Percentiles rank a stretch among this genome's conserved stretches.
phyloP scores from a whole-genome alignment of 805 yeast species.

The Cyberlindnera petersonii region DNA sequence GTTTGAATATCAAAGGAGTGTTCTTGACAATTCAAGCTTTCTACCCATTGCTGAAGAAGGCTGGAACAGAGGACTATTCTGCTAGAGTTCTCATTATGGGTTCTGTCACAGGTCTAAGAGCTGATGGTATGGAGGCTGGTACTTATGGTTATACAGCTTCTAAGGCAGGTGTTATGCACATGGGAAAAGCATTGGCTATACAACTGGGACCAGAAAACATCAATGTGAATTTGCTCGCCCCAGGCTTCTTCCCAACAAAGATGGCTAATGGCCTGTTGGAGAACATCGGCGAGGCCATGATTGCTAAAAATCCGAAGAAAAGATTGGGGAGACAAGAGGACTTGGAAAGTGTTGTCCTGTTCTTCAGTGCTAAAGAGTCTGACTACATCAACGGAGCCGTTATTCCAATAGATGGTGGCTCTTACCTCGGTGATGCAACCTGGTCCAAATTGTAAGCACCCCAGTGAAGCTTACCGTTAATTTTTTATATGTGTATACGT shows the following conservation, averaged over 20 bases:
- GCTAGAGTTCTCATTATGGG: constrained; percentile 63
- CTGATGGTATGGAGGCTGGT: constrained; percentile 32
- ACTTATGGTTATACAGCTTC: constrained; percentile 71
- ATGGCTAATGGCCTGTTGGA: constrained; percentile 66
- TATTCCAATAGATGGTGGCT: constrained; percentile 70
- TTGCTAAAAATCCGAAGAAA: constrained; percentile 51
- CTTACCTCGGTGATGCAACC: constrained; percentile 37
- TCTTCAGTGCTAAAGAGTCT: constrained; percentile 52
- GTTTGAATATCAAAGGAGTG: constrained; percentile 63
- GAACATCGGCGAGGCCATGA: constrained; percentile 42
- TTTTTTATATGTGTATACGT: background rate
- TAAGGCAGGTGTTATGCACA: constrained; percentile 69
- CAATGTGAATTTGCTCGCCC: constrained; percentile 67
- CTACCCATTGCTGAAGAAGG: constrained; percentile 49
- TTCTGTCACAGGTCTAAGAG: constrained; percentile 54
- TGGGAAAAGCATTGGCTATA: constrained; percentile 58
- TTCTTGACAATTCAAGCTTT: constrained; percentile 62
- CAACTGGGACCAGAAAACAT: constrained; percentile 65
- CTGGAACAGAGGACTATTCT: constrained; percentile 54
- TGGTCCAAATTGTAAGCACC: constrained; percentile 5
- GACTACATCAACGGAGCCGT: constrained; percentile 64
- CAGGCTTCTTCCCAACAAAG: constrained; percentile 74
- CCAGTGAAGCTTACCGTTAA: background rate
- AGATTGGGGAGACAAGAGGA: constrained; percentile 63
- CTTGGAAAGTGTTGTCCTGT: constrained; percentile 50